Base-by-base conservation (phyloP, 2,329 filamentous ascomycete species). In the Trichoderma hamatum region DNA sequence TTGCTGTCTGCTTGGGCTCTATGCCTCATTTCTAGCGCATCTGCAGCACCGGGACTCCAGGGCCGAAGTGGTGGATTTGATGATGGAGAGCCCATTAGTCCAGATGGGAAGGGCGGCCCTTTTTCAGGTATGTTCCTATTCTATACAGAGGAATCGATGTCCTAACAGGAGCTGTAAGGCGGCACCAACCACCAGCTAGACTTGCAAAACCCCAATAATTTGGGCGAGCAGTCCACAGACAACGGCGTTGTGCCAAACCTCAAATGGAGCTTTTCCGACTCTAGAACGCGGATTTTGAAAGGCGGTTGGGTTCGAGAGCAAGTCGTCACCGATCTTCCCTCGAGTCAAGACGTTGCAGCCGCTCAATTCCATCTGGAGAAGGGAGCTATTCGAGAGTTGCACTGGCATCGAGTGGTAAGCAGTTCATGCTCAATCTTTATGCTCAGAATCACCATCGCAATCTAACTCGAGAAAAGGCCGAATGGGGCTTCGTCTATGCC, bases 211-310 rank as follows among this genome's bases (percentile, higher is more conserved):
- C 89, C 89, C 0, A 85, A 88, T 71, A 88, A 89, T 73, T 83
- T 92, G 1, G 88, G 87, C 16, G 82, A 82, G 58, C 85, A 90
- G 72, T 80, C 82, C 19, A 91, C 89, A 1, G 89, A 92, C 74
- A 83, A 82, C 59, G 90, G 89, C 19, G 80, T 84, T 13, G 89
- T 92, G 0, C 86, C 87, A 0, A 92, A 91, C 74, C 80, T 91
- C 72, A 91, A 91, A 76, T 87, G 89, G 89, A 86, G 87, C 65
- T 91, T 92, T 78, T 90, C 88, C 0, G 86, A 90, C 76, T 90
- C 88, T 28, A 89, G 87, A 78, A 89, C 87, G 1, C 83, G 83
- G 28, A 82, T 91, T 43, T 82, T 88, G 63, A 84, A 84, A 30
- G 89, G 89, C 1, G 89, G 90, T 2, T 92, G 89, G 89, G 85